Conservation (phyloP, 129 eudicot genomes). For the Ambrosia trifida region DNA sequence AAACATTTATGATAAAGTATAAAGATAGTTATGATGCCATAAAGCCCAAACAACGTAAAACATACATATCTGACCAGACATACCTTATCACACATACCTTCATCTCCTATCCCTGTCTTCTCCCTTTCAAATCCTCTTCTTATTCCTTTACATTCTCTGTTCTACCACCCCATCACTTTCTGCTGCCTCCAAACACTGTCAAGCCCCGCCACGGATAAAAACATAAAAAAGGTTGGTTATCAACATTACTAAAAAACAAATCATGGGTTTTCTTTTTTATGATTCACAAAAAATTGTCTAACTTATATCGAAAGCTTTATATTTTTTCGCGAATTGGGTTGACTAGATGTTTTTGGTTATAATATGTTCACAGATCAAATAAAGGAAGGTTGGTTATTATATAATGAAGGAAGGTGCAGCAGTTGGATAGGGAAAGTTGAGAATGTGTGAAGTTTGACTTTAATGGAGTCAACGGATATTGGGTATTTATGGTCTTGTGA, state of each 20-base stretch:
- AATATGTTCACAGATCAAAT: slow-evolving; percentile 20
- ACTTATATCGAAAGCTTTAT: slow-evolving; percentile 1
- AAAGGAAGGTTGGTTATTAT: slow-evolving; percentile 27
- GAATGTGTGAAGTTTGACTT: slow-evolving; percentile 25
- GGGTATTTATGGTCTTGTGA: slow-evolving; percentile 23
- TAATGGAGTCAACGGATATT: slow-evolving; percentile 27
- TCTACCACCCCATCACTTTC: neutral
- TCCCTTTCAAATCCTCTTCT: slow-evolving; percentile 32
- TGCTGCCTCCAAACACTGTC: neutral
- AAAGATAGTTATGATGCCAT: slow-evolving; percentile 22
- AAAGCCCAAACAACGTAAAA: slow-evolving; percentile 22
- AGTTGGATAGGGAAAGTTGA: slow-evolving; percentile 21
- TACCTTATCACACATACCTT: slow-evolving; percentile 14
- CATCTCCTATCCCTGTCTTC: neutral
- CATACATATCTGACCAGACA: slow-evolving; percentile 21
- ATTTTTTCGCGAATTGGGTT: neutral
- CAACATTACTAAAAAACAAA: neutral
- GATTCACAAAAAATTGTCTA: slow-evolving; percentile 11
- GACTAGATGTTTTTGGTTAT: slow-evolving; percentile 15
- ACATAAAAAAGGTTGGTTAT: slow-evolving; percentile 18
- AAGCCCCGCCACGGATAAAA: neutral
- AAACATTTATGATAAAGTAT: neutral
- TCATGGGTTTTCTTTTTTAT: neutral
- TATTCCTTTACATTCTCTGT: neutral
- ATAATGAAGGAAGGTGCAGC: slow-evolving; percentile 19